Percentiles rank a stretch among this genome's conserved stretches.
Evolutionary conservation across 371 early-diverging fungal genomes (phyloP).

Genomic region (Mortierella sp.): DNA sequence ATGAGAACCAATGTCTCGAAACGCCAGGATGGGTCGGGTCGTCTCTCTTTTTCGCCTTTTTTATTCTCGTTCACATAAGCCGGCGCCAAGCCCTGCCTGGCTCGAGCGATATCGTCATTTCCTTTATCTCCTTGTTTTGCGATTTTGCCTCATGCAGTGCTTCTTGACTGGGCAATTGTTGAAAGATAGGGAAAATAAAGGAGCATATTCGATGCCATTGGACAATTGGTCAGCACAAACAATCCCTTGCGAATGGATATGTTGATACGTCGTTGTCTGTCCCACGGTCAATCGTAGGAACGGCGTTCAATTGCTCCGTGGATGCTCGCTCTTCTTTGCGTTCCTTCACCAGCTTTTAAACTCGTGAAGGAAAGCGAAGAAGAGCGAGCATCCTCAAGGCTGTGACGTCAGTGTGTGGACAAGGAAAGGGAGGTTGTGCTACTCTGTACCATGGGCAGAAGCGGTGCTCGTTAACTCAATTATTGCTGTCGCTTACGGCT

Average conservation of each 20-base stretch:
- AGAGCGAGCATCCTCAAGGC: too few relatives aligned
- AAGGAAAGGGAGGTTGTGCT: too few relatives aligned
- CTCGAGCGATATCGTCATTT: not conserved
- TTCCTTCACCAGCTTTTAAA: too few relatives aligned
- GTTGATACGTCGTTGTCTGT: not conserved
- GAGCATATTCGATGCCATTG: not conserved
- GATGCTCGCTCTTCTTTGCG: too few relatives aligned
- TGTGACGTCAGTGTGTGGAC: constrained; percentile 1
- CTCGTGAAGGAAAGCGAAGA: too few relatives aligned
- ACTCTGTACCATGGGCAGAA: not conserved
- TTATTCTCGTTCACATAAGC: not conserved
- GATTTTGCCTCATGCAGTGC: not conserved
- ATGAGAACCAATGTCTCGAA: not conserved
- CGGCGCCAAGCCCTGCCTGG: not conserved
- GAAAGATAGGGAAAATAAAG: not conserved
- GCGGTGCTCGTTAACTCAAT: not conserved
- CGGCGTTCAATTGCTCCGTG: too few relatives aligned
- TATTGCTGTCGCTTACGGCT: not conserved
- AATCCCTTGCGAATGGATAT: not conserved
- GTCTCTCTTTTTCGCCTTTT: not conserved
- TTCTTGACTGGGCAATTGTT: not conserved
- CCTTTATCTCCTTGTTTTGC: not conserved
- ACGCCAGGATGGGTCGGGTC: not conserved
- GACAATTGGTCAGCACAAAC: not conserved
- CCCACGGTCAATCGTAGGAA: not conserved